A percentile compares a stretch with the other conserved stretches of the same genome.
phyloP scores from a whole-genome alignment of 495 filamentous ascomycete genomes.

The Neurospora sp. region DNA sequence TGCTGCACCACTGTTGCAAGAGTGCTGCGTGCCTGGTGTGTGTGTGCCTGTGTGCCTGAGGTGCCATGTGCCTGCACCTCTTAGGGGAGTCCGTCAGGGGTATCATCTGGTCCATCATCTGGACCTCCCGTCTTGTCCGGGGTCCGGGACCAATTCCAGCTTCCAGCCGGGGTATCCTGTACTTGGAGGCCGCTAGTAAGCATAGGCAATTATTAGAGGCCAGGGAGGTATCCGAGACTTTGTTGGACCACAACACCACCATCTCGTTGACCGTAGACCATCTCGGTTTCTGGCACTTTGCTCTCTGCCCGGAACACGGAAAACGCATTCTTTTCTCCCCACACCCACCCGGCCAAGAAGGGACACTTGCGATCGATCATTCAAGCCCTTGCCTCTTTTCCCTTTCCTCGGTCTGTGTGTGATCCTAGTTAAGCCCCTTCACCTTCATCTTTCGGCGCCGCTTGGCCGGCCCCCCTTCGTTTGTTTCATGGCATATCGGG shows the following conservation, averaged over 20 bases:
- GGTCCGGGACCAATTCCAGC: neutral
- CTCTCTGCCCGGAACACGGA: neutral
- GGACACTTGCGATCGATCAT: neutral
- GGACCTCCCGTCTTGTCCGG: neutral
- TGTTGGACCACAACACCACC: neutral
- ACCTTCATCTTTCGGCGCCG: neutral
- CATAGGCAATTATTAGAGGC: neutral
- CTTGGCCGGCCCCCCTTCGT: neutral
- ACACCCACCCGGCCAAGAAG: neutral
- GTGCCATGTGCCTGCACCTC: neutral
- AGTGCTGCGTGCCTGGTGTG: neutral
- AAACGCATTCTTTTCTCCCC: neutral
- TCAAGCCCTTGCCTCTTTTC: neutral
- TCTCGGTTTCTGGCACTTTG: no score
- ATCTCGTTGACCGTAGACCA: neutral
- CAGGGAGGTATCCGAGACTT: neutral
- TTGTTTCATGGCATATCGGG: neutral
- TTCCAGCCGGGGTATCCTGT: neutral
- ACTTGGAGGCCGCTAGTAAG: neutral
- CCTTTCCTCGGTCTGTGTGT: neutral
- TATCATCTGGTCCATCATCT: neutral
- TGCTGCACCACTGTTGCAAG: neutral
- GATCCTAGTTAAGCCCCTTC: neutral
- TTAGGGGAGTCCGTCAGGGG: neutral
- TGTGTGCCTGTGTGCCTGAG: neutral